Evolutionary conservation across 2,329 filamentous ascomycete species (phyloP).

Genomic region (Aspergillus chevalieri): DNA sequence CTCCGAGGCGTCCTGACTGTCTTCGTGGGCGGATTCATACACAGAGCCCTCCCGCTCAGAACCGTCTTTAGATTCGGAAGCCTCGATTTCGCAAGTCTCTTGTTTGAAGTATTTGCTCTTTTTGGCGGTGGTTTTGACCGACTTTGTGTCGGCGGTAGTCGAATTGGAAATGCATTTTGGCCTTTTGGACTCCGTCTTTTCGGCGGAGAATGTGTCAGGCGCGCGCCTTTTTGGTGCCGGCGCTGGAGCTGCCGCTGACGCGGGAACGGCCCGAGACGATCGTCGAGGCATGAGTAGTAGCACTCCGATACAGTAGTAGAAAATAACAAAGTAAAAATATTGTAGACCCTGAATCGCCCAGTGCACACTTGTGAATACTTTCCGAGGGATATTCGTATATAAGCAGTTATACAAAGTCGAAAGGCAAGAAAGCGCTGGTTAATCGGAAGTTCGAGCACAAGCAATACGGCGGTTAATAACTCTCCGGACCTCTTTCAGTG

Average conservation of each 20-base stretch:
- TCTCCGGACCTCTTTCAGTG: neutral
- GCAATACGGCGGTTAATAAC: neutral
- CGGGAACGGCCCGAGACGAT: conserved; percentile 33
- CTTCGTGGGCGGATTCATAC: conserved; percentile 9
- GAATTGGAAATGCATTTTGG: conserved; percentile 21
- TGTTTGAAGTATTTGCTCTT: conserved; percentile 49
- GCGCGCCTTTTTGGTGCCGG: conserved; percentile 29
- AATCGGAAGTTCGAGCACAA: neutral
- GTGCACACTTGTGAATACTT: no score
- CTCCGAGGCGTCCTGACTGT: conserved; percentile 5
- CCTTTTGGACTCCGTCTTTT: conserved; percentile 25
- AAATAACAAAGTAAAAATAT: neutral
- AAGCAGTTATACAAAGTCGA: neutral
- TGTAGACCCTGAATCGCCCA: no score
- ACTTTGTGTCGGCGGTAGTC: conserved; percentile 9
- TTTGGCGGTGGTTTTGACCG: conserved; percentile 35
- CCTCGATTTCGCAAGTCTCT: conserved; percentile 29
- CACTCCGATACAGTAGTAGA: conserved; percentile 2
- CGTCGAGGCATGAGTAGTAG: conserved; percentile 28
- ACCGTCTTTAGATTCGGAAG: conserved; percentile 10
- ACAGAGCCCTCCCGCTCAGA: neutral
- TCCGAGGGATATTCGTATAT: neutral
- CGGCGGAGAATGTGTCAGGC: conserved; percentile 25
- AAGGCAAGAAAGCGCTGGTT: neutral
- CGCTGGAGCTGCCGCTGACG: conserved; percentile 23